Base-by-base conservation (phyloP, 768 basidiomycete species). In the Cystofilobasidium ferigula region DNA sequence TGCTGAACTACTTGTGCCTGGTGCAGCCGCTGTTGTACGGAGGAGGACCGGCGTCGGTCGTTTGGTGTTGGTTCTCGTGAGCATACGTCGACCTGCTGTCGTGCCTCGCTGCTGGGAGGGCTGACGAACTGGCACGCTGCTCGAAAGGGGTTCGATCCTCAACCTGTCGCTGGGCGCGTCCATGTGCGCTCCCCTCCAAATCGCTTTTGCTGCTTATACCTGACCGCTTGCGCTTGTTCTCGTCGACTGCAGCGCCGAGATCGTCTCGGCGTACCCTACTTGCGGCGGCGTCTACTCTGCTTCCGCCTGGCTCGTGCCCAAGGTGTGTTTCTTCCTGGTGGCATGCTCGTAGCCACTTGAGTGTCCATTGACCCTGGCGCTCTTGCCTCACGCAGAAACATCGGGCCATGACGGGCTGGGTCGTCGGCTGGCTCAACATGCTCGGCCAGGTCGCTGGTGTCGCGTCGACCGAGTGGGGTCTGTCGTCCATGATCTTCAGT, bases 21-120 rank as follows among this genome's bases (percentile, higher is more conserved):
- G 2, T 10, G 7, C 26, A 51, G 48, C 86, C 86, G 0, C 76
- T 87, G 16, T 77, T 82, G 20, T 79, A 84, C 8, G 86, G 86
- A 3, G 48, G 48, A 18, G 86, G 86, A 8, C 86, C 86, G 22
- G 78, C 86, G 59, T 83, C 84, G 42, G 85, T 86, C 65, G 70
- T 80, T 73, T 85, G 86, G 86, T 63, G 69, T 63, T 67, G 62
- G 63, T 43, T 66, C 58, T 64, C 71, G 70, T 51, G 45, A 40
- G 69, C 62, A 22, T 8, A 13, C 14, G 7, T 42, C 64, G 47
- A 40, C 58, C 57, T 56, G 59, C 18, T 48, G 10, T 48, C 45
- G 45, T 22, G 10, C 10, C 43, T 26, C 59, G 8, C 43, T 42
- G 34, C 30, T 26, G 30, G 43, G 45, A 9, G 45, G 20, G 20